Evolutionary conservation across 164 flowering plant genomes (phyloP).

Genomic region (Amborella trichopoda): DNA sequence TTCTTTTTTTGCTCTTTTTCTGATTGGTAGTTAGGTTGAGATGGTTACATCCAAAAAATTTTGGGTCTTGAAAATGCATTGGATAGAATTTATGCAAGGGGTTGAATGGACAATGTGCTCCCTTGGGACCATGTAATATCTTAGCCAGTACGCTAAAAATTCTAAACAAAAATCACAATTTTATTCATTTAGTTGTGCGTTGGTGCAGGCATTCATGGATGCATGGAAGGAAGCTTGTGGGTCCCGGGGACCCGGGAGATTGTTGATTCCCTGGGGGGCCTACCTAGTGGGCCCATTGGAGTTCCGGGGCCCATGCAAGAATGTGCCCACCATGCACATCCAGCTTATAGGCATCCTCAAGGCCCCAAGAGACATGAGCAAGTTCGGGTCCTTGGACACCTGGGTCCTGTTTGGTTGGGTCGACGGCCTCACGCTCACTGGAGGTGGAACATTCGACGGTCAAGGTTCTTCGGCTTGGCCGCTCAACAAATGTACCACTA

Average conservation of each 20-base stretch:
- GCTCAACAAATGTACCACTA: conserved; percentile 9
- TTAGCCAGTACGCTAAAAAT: neutral
- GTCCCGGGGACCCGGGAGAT: conserved; percentile 3
- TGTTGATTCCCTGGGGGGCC: conserved; percentile 25
- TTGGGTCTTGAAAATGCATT: neutral
- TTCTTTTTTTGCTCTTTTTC: neutral
- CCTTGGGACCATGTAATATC: neutral
- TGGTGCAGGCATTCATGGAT: conserved; percentile 19
- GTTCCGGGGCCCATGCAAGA: conserved; percentile 28
- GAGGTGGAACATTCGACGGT: conserved; percentile 41
- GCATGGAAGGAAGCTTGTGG: conserved; percentile 40
- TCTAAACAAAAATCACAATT: neutral
- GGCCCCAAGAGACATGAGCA: conserved; percentile 11
- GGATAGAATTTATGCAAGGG: neutral
- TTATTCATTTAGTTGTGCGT: neutral
- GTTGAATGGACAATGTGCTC: neutral
- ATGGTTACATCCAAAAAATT: neutral
- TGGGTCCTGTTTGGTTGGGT: conserved; percentile 33
- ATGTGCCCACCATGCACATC: conserved; percentile 2
- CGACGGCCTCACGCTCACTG: conserved; percentile 16
- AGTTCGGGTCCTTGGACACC: neutral
- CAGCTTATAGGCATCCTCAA: conserved; percentile 13
- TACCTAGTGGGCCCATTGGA: conserved; percentile 11
- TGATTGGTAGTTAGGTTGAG: neutral
- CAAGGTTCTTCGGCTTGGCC: conserved; percentile 35